phyloP scores from a whole-genome alignment of 2,329 filamentous ascomycete genomes.

The Neofusicoccum ribis region DNA sequence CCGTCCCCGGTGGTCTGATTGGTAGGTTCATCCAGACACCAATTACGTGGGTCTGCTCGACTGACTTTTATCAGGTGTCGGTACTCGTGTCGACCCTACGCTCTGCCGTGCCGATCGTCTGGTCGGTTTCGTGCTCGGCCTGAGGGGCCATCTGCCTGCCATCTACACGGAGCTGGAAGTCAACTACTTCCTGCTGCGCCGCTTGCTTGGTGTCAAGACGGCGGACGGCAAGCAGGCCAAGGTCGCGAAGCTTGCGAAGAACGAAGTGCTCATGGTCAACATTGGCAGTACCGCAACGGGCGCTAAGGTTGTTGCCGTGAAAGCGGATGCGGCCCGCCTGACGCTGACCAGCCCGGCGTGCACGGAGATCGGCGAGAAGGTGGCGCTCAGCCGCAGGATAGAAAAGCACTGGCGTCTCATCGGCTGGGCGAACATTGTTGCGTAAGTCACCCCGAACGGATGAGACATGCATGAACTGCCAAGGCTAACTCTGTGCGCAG shows the following conservation, averaged over 20 bases:
- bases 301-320: conserved; percentile 95
- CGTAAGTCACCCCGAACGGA: conserved; percentile 31
- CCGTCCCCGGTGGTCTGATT: conserved; percentile 94
- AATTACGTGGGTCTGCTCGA: background rate
- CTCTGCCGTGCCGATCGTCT: conserved; percentile 98
- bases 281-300: conserved; percentile 97
- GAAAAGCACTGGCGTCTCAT: conserved; percentile 91
- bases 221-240: conserved; percentile 99
- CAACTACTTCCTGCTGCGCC: conserved; percentile 97
- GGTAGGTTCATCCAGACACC: conserved; percentile 41
- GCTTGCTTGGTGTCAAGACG: conserved; percentile 93
- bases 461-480: conserved; percentile 13
- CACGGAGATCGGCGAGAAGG: conserved; percentile 97
- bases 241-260: conserved; percentile 97
- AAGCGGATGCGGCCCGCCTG: conserved; percentile 95
- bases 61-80: conserved; percentile 62
- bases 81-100: conserved; percentile 94
- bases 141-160: conserved; percentile 88
- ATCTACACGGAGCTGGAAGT: conserved; percentile 99
- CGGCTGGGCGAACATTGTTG: conserved; percentile 45
- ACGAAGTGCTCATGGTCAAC: conserved; percentile 99
- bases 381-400: conserved; percentile 91
- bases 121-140: conserved; percentile 94
- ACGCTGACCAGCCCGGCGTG: conserved; percentile 90
- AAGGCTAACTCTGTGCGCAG: conserved; percentile 24